Base-by-base conservation (phyloP, 495 filamentous ascomycete species). In the Xylaria castorea region DNA sequence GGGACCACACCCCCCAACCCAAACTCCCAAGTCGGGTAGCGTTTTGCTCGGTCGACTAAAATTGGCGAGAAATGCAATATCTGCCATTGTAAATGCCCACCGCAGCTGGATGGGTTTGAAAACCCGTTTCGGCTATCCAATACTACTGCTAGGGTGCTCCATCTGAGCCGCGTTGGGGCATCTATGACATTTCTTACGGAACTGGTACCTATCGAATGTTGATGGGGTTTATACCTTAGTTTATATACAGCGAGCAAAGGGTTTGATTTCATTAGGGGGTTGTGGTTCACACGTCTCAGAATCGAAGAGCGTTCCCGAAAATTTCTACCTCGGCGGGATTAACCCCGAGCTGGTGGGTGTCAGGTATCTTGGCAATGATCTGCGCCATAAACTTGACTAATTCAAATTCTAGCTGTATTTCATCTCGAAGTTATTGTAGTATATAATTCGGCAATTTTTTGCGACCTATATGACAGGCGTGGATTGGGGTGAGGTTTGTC, bases 1-100 rank as follows among this genome's bases (percentile, higher is more conserved):
- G 44, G 44, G 44, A 14, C 20, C 20, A 20, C 11, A 22, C 34
- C 11, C 60, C 60, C 60, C 20, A n/a, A n/a, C n/a, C n/a, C n/a
- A n/a, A n/a, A n/a, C n/a, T n/a, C 25, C 60, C 30, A 18, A 22
- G 38, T 32, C 30, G 25, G 27, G 64, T 51, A 36, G 30, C 18
- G 63, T 32, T 50, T 66, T 16, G 0, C 6, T 11, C 18, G 40
- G 20, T 57, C 12, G 68, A 46, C 68, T 51, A 70, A 70, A 70
- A 70, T 70, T 55, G 68, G 55, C 68, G 68, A 70, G 68, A 70
- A 62, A 61, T 60, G 55, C 67, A 60, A 62, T 55, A 40, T 68
- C 64, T 51, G 30, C 16, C 30, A 20, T 64, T 14, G 34, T 7
- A 1, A 40, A 60, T 22, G 36, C n/a, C 18, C 60, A 50, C 3